Evolutionary conservation across 495 filamentous ascomycete genomes (phyloP).

Genomic region (Viridothelium virens): DNA sequence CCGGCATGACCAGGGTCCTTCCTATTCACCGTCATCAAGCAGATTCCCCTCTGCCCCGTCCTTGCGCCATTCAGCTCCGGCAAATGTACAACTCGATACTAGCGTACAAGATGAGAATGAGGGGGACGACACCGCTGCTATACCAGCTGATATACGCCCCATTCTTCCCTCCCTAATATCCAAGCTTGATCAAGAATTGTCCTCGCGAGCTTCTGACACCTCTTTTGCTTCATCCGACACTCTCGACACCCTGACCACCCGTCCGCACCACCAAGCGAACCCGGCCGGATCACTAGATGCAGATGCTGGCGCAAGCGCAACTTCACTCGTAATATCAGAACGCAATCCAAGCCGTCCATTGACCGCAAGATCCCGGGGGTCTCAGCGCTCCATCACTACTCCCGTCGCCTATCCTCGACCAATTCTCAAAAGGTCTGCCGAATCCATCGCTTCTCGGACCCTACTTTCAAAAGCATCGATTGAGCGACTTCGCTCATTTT

Average conservation of each 20-base stretch:
- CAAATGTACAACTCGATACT: neutral
- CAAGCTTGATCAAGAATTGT: slow-evolving; percentile 6
- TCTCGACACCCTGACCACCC: slow-evolving; percentile 20
- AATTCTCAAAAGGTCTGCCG: slow-evolving; percentile 24
- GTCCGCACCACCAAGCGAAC: neutral
- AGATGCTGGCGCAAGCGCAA: slow-evolving; percentile 1
- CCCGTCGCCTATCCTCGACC: slow-evolving; percentile 14
- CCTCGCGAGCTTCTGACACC: slow-evolving; percentile 22
- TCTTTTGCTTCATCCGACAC: slow-evolving; percentile 30
- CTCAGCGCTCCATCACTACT: slow-evolving; percentile 58
- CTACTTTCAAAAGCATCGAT: slow-evolving; percentile 17
- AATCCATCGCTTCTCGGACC: slow-evolving; percentile 23
- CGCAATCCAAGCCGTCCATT: slow-evolving; percentile 19
- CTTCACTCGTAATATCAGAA: slow-evolving; percentile 8
- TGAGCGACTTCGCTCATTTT: slow-evolving; percentile 14
- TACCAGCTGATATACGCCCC: slow-evolving; percentile 16
- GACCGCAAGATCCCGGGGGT: slow-evolving; percentile 71
- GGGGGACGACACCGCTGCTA: slow-evolving; percentile 18
- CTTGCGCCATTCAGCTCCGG: neutral
- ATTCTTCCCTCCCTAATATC: slow-evolving; percentile 7
- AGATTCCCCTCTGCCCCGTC: neutral
- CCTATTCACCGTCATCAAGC: slow-evolving; percentile 2
- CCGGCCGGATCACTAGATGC: neutral
- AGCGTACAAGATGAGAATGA: slow-evolving; percentile 1
- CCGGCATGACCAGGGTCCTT: neutral